Evolutionary conservation across 2,329 filamentous ascomycete genomes (phyloP), one percentile per base, ranked within the genome.

Genomic region (Dactylellina cionopaga): DNA sequence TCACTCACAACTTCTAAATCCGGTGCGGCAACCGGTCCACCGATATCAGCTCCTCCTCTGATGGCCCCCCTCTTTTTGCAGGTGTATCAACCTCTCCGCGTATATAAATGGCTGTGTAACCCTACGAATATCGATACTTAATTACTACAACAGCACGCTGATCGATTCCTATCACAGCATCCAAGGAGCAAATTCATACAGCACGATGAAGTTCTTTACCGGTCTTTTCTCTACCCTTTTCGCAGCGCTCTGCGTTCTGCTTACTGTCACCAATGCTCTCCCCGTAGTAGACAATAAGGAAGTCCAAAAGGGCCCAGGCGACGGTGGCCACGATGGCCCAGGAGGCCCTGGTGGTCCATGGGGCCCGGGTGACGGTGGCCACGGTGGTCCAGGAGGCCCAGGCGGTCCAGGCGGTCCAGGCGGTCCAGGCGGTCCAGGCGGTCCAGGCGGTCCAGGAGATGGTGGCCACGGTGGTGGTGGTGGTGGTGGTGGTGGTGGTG

Each of bases 131-230:
- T 24, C n/a, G n/a, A n/a, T n/a, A n/a, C n/a, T n/a, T n/a, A n/a
- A n/a, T n/a, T n/a, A n/a, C n/a, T n/a, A n/a, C n/a, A n/a, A n/a
- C n/a, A n/a, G n/a, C n/a, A n/a, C n/a, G n/a, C n/a, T n/a, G n/a
- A n/a, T n/a, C n/a, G 19, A 19, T 22, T 17, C 13, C 5, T 19
- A 17, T 6, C 13, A 10, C 41, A 5, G 24, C 15, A 17, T 44
- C 15, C 10, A 6, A 10, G 15, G 31, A 33, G n/a, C 13, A 44
- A 15, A 24, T 44, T 15, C 4, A 44, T 44, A 5, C 24, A 15
- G 10, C 44, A 47, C 5, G 22, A 47, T 47, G 44, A 47, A 47
- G 44, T 15, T 44, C 41, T 25, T 47, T 24, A 47, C 10, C 44
- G 22, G 22, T 29, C 24, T 47, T 25, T 47, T 47, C 44, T 7